Base-by-base conservation (phyloP, 352 stramenopile species). In the Phytophthora hybrid region DNA sequence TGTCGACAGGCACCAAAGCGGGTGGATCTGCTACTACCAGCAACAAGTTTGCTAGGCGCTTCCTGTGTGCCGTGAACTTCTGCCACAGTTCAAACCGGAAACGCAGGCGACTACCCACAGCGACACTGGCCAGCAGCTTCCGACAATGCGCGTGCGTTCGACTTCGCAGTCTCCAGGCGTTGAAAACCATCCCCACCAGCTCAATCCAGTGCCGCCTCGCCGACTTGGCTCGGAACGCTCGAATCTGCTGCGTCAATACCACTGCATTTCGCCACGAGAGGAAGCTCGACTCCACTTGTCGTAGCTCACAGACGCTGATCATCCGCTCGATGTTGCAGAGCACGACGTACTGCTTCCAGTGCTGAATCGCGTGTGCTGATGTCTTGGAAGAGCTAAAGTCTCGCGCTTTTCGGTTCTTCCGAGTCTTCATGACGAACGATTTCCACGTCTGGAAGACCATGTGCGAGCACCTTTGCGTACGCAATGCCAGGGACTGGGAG, bases 71-170 rank as follows among this genome's bases (percentile, higher is more conserved):
- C 3, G 73, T 70, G 26, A 89, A 90, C 51, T 70, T 56, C 29
- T 82, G 79, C 86, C 86, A 93, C 10, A 90, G 58, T 23, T 78
- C 31, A 23, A 90, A 93, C 0, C 84, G 81, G 29, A 90, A 86
- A 5, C 82, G 76, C 13, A 89, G 8, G 19, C 73, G 79, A 18
- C 77, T 82, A 0, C 71, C 63, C 8, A 80, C 61, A 26, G 82
- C 77, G 5, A 85, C 73, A 19, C 62, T 83, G 8, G 59, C 69
- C 2, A 93, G 53, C 6, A 93, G 57, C 16, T 64, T 77, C 11
- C 76, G 63, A 26, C 83, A 81, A 16, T 76, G 80, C 13, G 39
- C 26, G 13, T 82, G 72, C 0, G 80, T 56, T 0, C 41, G 32
- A 65, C 62, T 82, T 59, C 74, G 83, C 14, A 77, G 62, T 2